A percentile compares a stretch with the other conserved stretches of the same genome.
Evolutionary conservation across 495 filamentous ascomycete genomes (phyloP).

Genomic region (Pseudevernia furfuracea): DNA sequence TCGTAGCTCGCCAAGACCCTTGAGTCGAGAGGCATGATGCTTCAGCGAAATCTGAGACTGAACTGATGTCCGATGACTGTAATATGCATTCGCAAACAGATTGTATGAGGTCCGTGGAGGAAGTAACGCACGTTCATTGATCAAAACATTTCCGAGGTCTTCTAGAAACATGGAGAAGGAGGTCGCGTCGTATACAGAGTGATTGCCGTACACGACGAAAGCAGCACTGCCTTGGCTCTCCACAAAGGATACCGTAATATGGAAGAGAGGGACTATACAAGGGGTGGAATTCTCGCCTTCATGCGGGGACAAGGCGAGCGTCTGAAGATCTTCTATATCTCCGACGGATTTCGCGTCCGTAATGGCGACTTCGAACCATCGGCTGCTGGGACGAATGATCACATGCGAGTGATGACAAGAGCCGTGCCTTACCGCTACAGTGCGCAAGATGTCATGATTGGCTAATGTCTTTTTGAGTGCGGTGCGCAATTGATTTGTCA

Average conservation of each 20-base stretch:
- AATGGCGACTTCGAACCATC: slow-evolving; percentile 1
- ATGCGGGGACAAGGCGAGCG: neutral
- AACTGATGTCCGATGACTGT: slow-evolving; percentile 19
- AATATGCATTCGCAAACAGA: slow-evolving; percentile 26
- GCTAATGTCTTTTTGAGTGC: neutral
- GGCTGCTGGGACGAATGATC: neutral
- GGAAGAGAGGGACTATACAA: neutral
- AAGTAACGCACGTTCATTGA: neutral
- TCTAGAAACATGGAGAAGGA: slow-evolving; percentile 3
- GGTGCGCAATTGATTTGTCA: neutral
- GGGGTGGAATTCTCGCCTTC: neutral
- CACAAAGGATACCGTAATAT: neutral
- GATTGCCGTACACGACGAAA: slow-evolving; percentile 2
- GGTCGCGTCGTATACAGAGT: slow-evolving; percentile 9
- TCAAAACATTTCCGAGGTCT: slow-evolving; percentile 7
- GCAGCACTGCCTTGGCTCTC: slow-evolving; percentile 2
- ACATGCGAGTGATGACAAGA: neutral
- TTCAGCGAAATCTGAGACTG: slow-evolving; percentile 15
- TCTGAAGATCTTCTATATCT: neutral
- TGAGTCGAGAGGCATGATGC: neutral
- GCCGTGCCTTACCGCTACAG: neutral
- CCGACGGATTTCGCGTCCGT: neutral
- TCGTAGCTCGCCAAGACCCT: neutral
- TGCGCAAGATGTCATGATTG: neutral
- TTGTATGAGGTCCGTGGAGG: slow-evolving; percentile 17